Evolutionary conservation across 306 rosid genomes (phyloP), one percentile per base, ranked within the genome.

Genomic region (Pyrus pyrifolia): DNA sequence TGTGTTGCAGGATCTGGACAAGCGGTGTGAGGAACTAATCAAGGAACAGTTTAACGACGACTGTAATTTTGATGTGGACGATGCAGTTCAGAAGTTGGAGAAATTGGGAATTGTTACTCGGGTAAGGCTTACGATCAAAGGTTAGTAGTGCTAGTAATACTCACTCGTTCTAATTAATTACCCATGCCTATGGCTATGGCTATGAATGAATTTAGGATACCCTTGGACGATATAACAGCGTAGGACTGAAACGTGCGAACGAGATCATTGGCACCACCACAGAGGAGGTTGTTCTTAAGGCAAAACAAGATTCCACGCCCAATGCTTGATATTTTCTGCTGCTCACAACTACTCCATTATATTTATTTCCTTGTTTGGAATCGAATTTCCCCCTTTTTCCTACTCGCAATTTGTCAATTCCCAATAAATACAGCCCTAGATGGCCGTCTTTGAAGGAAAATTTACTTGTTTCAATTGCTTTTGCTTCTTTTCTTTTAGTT

Each of bases 181-280:
- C 52, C 18, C 17, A 46, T 46, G 52, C 6, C 52, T 46, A 14
- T 46, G 52, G 17, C 18, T 46, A 46, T 46, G 52, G 52, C 52
- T 46, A 14, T 46, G 52, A 46, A 46, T 46, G 52, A 46, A 46
- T 13, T 58, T 85, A 95, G 98, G 98, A 95, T 87, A 64, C 91
- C 13, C 62, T 90, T 72, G 97, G 98, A 52, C 89, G 96, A 44
- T 95, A 83, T 75, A 90, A 80, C 86, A 86, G 91, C 22, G 96
- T 86, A 11, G 96, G 96, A 52, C 88, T 95, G 66, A 95, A 89
- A 88, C 89, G 93, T 25, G 97, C 97, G 19, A 95, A 92, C 22
- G 98, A 90, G 86, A 88, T 95, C 67, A 92, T 95, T 31, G 97
- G 98, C 81, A 85, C 92, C 62, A 95, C 98, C 66, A 95, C 98